A percentile compares a stretch with the other conserved stretches of the same genome.
Conservation (phyloP, 192 early-diverging fungal species). For the Gamsiella multidivaricata region DNA sequence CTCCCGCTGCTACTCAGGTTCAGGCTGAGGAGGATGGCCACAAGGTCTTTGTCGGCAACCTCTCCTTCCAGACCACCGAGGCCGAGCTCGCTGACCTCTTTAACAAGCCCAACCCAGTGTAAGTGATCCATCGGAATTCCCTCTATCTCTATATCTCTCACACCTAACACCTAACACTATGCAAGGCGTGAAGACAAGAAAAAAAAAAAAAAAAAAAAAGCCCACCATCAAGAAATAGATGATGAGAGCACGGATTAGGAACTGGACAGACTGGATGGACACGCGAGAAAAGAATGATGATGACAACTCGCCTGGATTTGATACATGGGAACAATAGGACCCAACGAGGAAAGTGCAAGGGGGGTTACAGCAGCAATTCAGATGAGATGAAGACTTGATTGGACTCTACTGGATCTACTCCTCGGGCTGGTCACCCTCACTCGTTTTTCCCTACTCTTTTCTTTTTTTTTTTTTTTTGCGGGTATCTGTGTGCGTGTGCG, state of each 20-base stretch:
- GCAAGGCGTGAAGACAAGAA: neutral
- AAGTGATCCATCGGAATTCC: conserved; percentile 62
- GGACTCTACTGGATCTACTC: no score
- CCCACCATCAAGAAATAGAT: neutral
- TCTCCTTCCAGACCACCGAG: conserved; percentile 89
- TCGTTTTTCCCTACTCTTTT: no score
- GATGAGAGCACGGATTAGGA: no score
- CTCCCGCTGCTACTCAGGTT: conserved; percentile 44
- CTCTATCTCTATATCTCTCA: conserved; percentile 1
- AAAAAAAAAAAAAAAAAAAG: conserved; percentile 16
- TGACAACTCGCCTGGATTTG: no score
- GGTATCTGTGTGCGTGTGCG: no score
- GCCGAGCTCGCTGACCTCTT: conserved; percentile 84
- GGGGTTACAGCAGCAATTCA: no score
- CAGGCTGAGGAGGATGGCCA: conserved; percentile 56
- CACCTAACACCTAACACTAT: no score
- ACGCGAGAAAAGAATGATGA: neutral
- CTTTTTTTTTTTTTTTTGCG: no score
- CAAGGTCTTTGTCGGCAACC: conserved; percentile 97
- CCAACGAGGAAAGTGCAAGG: no score
- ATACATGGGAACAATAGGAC: no score
- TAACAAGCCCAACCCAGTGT: conserved; percentile 76
- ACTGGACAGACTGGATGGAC: neutral
- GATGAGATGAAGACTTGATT: no score
- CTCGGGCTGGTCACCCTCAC: no score